Evolutionary conservation across 2,329 filamentous ascomycete species (phyloP), one percentile per base, ranked within the genome.

Genomic region (Cryphonectria radicalis): DNA sequence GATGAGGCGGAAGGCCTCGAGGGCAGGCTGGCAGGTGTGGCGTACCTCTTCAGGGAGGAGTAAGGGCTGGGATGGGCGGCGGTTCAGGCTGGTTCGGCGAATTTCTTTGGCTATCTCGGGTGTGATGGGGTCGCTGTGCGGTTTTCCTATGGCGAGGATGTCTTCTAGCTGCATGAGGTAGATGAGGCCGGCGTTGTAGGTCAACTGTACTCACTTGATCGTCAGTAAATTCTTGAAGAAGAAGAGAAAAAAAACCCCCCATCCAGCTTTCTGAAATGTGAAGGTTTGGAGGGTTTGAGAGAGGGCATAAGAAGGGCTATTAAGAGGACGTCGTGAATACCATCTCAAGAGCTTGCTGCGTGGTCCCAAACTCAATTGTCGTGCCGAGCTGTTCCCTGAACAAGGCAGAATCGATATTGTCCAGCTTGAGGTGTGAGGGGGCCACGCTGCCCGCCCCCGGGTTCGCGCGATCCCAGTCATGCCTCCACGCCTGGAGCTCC

Each of bases 1-100:
- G n/a, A 72, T 69, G 32, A 72, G 67, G n/a, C 72, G 72, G 37
- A 72, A 70, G n/a, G 72, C 72, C 60, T 73, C 72, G 53, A 72
- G 67, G 8, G 72, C 72, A 4, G 72, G 70, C 64, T 73, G 72
- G 25, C 72, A 72, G 57, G 68, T 69, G n/a, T 68, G 72, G 40
- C 46, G 53, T 13, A 67, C 72, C 53, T 72, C 70, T 13, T 66
- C 37, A n/a, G 70, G 70, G 11, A 70, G 72, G 40, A 73, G 64
- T 3, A 73, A 64, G 0, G 72, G 72, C 19, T 37, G 55, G 17
- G 67, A 64, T 2, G 64, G 64, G 59, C 66, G 70, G 0, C 42
- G 17, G 46, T n/a, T n/a, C n/a, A 40, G 25, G 43, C 55, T 42
- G 4, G 14, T 59, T 32, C 64, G 17, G 42, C 62, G 70, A 28